Percentiles rank a stretch among this genome's conserved stretches.
phyloP scores from a whole-genome alignment of 352 stramenopile species.

The Phytopythium delawarense region DNA sequence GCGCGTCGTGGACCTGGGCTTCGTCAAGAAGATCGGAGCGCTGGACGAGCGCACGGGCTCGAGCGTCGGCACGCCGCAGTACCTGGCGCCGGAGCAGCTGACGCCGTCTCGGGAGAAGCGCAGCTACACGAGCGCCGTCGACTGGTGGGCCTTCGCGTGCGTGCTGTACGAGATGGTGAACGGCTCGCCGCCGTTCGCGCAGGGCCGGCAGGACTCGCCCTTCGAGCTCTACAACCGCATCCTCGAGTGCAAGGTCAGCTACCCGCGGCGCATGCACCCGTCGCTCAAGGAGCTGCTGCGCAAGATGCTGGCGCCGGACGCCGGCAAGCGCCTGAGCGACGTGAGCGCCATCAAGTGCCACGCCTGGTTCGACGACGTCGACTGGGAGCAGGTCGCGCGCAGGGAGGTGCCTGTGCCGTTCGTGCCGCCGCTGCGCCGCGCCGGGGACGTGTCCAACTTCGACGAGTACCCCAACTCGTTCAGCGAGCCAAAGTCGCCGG shows the following conservation, averaged over 20 bases:
- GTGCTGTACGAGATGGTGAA: slow-evolving; percentile 80
- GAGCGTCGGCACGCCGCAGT: slow-evolving; percentile 61
- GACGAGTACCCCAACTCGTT: slow-evolving; percentile 57
- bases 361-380: slow-evolving; percentile 58
- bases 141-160: slow-evolving; percentile 84
- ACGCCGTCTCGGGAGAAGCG: slow-evolving; percentile 43
- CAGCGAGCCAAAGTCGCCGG: slow-evolving; percentile 33
- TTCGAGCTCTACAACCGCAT: slow-evolving; percentile 88
- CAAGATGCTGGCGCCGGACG: slow-evolving; percentile 59
- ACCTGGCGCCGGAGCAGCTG: slow-evolving; percentile 74
- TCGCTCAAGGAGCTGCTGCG: slow-evolving; percentile 58
- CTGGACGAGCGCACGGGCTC: slow-evolving; percentile 43
- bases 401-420: slow-evolving; percentile 46
- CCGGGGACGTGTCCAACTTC: slow-evolving; percentile 60
- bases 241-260: slow-evolving; percentile 51
- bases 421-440: slow-evolving; percentile 25
- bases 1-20: slow-evolving; percentile 69
- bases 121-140: slow-evolving; percentile 70
- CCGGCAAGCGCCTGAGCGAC: slow-evolving; percentile 44
- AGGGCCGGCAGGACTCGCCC: slow-evolving; percentile 76
- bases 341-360: slow-evolving; percentile 47
- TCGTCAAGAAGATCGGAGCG: slow-evolving; percentile 38
- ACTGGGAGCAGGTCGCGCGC: slow-evolving; percentile 52
- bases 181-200: slow-evolving; percentile 71
- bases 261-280: slow-evolving; percentile 35